phyloP scores from a whole-genome alignment of 2,329 filamentous ascomycete species.

The Penicillium frequentans region DNA sequence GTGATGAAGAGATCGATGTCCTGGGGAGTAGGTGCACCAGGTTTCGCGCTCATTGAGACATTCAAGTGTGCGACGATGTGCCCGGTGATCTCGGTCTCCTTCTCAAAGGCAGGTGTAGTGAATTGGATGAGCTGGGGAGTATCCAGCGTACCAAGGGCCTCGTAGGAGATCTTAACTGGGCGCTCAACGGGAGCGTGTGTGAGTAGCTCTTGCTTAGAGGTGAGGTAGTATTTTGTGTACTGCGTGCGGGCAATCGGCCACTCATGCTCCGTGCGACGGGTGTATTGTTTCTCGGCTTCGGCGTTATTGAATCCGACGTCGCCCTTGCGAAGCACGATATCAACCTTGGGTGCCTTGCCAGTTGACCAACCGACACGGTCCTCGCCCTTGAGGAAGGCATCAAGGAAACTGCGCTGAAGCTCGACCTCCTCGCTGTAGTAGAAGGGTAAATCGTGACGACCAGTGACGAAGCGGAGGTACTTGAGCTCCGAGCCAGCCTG shows the following conservation, averaged over 20 bases:
- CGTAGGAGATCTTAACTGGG: slow-evolving; percentile 54
- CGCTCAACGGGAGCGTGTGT: slow-evolving; percentile 28
- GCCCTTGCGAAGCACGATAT: slow-evolving; percentile 63
- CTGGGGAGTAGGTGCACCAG: slow-evolving; percentile 41
- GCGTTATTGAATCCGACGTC: slow-evolving; percentile 68
- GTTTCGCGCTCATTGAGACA: slow-evolving; percentile 53
- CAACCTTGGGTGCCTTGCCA: slow-evolving; percentile 62
- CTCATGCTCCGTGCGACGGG: slow-evolving; percentile 57
- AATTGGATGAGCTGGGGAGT: slow-evolving; percentile 59
- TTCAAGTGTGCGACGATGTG: slow-evolving; percentile 65
- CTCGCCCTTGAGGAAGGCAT: slow-evolving; percentile 69
- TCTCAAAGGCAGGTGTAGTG: slow-evolving; percentile 56
- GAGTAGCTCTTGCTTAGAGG: slow-evolving; percentile 46
- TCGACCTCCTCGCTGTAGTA: slow-evolving; percentile 70
- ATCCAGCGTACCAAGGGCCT: slow-evolving; percentile 59
- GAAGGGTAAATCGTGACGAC: slow-evolving; percentile 70
- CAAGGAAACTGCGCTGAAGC: slow-evolving; percentile 66
- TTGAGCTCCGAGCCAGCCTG: slow-evolving; percentile 66
- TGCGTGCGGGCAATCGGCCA: slow-evolving; percentile 68
- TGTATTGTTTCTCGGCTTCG: slow-evolving; percentile 57
- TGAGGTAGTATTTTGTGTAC: slow-evolving; percentile 64
- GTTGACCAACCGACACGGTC: slow-evolving; percentile 50
- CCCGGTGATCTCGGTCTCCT: slow-evolving; percentile 69
- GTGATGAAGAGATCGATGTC: slow-evolving; percentile 60
- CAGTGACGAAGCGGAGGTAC: slow-evolving; percentile 68